Evolutionary conservation across 768 basidiomycete species (phyloP).

Genomic region (Lactifluus piperatus): DNA sequence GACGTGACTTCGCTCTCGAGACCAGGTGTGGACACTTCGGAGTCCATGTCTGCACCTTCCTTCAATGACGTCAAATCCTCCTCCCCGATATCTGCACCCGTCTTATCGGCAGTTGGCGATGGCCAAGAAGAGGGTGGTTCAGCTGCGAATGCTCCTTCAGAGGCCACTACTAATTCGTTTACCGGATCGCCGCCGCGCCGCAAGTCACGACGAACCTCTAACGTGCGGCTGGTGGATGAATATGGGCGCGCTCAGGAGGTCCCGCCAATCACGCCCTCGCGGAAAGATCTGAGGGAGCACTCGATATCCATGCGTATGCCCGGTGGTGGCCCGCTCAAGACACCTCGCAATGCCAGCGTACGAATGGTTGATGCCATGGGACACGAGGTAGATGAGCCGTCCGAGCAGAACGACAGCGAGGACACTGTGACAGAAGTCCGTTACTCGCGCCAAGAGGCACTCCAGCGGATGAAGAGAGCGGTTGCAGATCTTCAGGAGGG

Average conservation of each 20-base stretch:
- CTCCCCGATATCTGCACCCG: slow-evolving; percentile 1
- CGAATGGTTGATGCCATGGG: slow-evolving; percentile 68
- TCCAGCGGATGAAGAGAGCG: slow-evolving; percentile 49
- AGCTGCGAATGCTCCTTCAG: not conserved
- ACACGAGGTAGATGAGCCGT: slow-evolving; percentile 38
- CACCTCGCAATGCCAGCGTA: slow-evolving; percentile 35
- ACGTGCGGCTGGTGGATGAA: slow-evolving; percentile 61
- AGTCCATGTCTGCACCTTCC: slow-evolving; percentile 17
- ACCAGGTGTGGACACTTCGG: not conserved
- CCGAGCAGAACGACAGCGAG: slow-evolving; percentile 21
- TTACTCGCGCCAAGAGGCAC: slow-evolving; percentile 40
- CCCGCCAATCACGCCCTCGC: slow-evolving; percentile 17
- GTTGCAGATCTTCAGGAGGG: slow-evolving; percentile 48
- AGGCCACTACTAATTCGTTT: slow-evolving; percentile 20
- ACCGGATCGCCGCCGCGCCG: slow-evolving; percentile 23
- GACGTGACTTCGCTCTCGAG: not conserved
- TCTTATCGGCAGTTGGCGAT: not conserved
- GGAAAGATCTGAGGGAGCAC: slow-evolving; percentile 19
- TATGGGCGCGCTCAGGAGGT: slow-evolving; percentile 36
- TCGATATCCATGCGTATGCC: slow-evolving; percentile 16
- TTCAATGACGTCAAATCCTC: slow-evolving; percentile 17
- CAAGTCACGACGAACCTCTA: slow-evolving; percentile 39
- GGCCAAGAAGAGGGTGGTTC: not conserved
- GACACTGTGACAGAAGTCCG: slow-evolving; percentile 20
- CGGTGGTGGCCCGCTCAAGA: slow-evolving; percentile 17